Evolutionary conservation across 345 rosid genomes (phyloP).

Genomic region (Laguncularia racemosa): DNA sequence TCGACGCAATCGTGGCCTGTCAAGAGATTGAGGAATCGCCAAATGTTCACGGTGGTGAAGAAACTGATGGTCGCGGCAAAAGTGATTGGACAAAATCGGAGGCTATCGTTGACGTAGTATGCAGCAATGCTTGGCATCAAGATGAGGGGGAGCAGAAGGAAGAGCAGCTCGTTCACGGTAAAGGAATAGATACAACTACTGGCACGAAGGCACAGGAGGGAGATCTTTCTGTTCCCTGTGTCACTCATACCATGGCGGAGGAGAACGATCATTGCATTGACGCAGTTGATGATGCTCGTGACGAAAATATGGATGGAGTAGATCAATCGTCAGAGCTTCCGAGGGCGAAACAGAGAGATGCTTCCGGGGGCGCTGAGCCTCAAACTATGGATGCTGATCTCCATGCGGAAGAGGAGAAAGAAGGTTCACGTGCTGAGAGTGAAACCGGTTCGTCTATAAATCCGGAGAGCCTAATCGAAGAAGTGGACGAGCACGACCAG

Average conservation of each 20-base stretch:
- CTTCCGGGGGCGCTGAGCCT: no score
- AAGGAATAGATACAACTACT: not conserved
- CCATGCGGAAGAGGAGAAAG: not conserved
- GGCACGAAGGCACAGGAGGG: not conserved
- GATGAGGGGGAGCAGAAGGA: slow-evolving; percentile 1
- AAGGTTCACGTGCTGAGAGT: slow-evolving; percentile 3
- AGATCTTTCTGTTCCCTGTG: not conserved
- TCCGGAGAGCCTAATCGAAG: slow-evolving; percentile 6
- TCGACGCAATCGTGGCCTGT: slow-evolving; percentile 32
- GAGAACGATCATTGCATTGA: no score
- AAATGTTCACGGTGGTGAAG: slow-evolving; percentile 7
- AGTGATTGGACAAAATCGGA: no score
- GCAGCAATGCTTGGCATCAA: no score
- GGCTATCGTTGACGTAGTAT: no score
- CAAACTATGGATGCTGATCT: no score
- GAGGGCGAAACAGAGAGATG: no score
- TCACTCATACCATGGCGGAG: no score
- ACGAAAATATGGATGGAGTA: no score
- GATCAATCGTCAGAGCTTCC: no score
- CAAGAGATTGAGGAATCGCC: not conserved
- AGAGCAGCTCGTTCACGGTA: not conserved
- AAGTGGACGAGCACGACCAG: not conserved
- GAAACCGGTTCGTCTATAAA: slow-evolving; percentile 7
- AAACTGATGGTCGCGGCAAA: not conserved
- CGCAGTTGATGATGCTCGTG: no score